Evolutionary conservation across 2,329 filamentous ascomycete genomes (phyloP), one percentile per base, ranked within the genome.

Genomic region (Monosporascus sp.): DNA sequence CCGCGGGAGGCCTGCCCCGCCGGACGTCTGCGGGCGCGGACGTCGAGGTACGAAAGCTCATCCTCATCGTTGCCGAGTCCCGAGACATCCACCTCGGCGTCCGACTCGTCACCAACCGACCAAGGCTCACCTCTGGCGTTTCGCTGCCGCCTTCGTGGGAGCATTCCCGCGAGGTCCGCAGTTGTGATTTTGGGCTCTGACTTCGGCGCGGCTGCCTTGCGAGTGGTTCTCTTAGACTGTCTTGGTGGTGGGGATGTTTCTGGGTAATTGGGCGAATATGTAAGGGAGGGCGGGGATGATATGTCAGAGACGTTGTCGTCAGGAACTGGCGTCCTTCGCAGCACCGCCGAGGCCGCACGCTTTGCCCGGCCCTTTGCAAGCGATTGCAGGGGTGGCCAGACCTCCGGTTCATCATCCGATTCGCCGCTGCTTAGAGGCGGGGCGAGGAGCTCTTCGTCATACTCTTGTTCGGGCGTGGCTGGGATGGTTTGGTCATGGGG

Each of bases 261-360:
- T 8, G 60, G 66, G 55, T 73, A 77, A 60, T 86, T 85, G 35
- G 84, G 84, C 1, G 84, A 87, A 62, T 87, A 83, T 4, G 83
- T 87, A 4, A 87, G 72, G 0, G 84, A 86, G 0, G 84, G 84
- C 0, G 83, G 84, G 2, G 83, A 86, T 2, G 84, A 86, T 11
- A 82, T 70, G 46, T 82, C 76, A 0, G 80, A 83, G n/a, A 72
- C 58, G 55, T 74, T 68, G 45, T 73, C 73, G 24, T 72, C 65
- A 7, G 63, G 63, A 2, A 66, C 71, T 0, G 73, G 72, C 1
- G 73, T 74, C 51, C 64, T 68, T n/a, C 57, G 66, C 6, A 66
- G 66, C 7, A 66, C 57, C 24, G 57, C 60, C 7, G 63, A 58
- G 41, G 58, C 52, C 11, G 61, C 43, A 27, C 65, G 61, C 47